Percentiles rank a stretch among this genome's conserved stretches.
phyloP scores from a whole-genome alignment of 2,329 filamentous ascomycete genomes.

The Sarocladium strictum region DNA sequence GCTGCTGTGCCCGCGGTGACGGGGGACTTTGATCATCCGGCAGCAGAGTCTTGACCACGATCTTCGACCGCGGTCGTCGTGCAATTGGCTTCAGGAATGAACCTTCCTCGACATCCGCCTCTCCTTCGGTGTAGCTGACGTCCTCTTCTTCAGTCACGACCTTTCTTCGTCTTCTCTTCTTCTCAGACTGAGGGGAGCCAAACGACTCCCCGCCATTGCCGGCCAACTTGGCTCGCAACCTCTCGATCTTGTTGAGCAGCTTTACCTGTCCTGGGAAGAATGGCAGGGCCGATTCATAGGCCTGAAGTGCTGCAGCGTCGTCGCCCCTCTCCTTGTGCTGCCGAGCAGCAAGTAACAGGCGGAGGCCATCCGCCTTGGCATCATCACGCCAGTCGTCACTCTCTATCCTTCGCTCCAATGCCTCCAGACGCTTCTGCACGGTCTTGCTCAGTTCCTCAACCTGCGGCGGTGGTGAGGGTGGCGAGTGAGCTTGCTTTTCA shows the following conservation, averaged over 20 bases:
- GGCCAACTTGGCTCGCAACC: constrained; percentile 48
- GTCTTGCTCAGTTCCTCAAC: constrained; percentile 56
- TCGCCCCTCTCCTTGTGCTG: constrained; percentile 84
- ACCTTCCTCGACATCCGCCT: constrained; percentile 35
- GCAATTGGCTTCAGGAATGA: constrained; percentile 25
- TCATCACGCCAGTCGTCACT: constrained; percentile 58
- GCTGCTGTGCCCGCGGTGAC: constrained; percentile 52
- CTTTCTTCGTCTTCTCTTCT: constrained; percentile 16
- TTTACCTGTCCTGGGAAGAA: constrained; percentile 85
- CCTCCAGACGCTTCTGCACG: constrained; percentile 74
- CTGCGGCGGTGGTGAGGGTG: constrained; percentile 35
- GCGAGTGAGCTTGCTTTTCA: constrained; percentile 28
- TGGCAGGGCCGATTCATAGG: constrained; percentile 79
- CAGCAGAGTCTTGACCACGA: constrained; percentile 17
- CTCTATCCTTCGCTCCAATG: constrained; percentile 80
- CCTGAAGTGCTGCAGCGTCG: constrained; percentile 68
- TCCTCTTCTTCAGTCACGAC: constrained; percentile 28
- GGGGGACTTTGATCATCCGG: constrained; percentile 35
- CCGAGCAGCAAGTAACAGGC: constrained; percentile 82
- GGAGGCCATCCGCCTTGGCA: constrained; percentile 71
- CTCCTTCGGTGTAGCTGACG: constrained; percentile 32
- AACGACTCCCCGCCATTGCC: constrained; percentile 14
- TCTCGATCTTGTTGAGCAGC: constrained; percentile 63
- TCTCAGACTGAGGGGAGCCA: constrained; percentile 11
- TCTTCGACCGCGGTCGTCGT: constrained; percentile 25